phyloP scores from a whole-genome alignment of 768 basidiomycete genomes.

The Piloderma croceum region DNA sequence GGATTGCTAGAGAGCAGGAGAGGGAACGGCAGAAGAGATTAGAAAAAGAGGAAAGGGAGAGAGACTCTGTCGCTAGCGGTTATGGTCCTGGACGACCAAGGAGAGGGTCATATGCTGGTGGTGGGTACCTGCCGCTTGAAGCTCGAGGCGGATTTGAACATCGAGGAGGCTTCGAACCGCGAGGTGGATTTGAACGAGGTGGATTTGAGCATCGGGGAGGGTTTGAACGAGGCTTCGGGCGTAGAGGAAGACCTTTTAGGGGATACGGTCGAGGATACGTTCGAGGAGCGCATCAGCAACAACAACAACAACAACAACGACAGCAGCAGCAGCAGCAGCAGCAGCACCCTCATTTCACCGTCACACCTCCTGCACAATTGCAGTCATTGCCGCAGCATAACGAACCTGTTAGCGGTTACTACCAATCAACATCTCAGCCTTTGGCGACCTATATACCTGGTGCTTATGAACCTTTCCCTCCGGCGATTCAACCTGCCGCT shows the following conservation, averaged over 20 bases:
- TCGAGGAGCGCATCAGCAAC: slow-evolving; percentile 32
- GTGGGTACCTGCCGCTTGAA: slow-evolving; percentile 12
- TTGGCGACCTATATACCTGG: slow-evolving; percentile 24
- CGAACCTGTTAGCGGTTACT: slow-evolving; percentile 25
- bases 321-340: slow-evolving; percentile 11
- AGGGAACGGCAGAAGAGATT: slow-evolving; percentile 17
- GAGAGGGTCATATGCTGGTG: slow-evolving; percentile 25
- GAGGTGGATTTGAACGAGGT: slow-evolving; percentile 27
- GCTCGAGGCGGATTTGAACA: slow-evolving; percentile 7
- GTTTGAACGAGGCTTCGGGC: slow-evolving; percentile 30
- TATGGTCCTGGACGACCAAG: slow-evolving; percentile 21
- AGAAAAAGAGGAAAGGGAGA: slow-evolving; percentile 19
- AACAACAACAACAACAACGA: too few relatives aligned
- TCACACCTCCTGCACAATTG: slow-evolving; percentile 29
- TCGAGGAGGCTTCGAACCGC: background rate
- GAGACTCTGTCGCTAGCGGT: slow-evolving; percentile 5
- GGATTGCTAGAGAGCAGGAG: slow-evolving; percentile 24
- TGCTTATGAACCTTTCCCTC: slow-evolving; percentile 24
- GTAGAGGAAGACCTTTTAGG: slow-evolving; percentile 33
- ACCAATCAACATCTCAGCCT: slow-evolving; percentile 18
- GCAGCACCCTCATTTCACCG: slow-evolving; percentile 22
- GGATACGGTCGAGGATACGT: slow-evolving; percentile 33
- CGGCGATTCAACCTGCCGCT: slow-evolving; percentile 20
- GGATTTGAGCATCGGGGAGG: slow-evolving; percentile 15
- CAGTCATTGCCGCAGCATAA: slow-evolving; percentile 22